These are phyloP conservation scores for Syncephalastrum contaminatum DNA, from an alignment of 371 early-diverging fungal genomes.

Conservation along the genomic window DNA sequence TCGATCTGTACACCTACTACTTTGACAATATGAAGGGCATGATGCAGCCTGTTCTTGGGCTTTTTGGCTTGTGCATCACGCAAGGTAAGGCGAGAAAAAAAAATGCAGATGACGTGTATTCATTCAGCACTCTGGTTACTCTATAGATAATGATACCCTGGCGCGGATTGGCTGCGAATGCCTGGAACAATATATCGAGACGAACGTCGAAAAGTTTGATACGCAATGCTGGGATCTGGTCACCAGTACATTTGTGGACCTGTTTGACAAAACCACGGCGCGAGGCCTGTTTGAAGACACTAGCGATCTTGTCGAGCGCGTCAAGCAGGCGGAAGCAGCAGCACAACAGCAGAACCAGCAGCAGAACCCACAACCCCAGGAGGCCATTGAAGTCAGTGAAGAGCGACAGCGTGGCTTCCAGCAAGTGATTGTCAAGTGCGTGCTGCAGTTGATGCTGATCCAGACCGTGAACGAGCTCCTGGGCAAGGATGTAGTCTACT, in stretches of 20 bases:
- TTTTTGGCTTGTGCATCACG: constrained; percentile 80
- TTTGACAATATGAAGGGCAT: constrained; percentile 67
- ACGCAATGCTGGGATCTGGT: constrained; percentile 70
- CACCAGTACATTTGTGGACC: constrained; percentile 60
- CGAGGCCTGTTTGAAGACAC: constrained; percentile 72
- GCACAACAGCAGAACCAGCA: constrained; percentile 5
- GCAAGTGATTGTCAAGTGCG: constrained; percentile 75
- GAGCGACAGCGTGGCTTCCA: constrained; percentile 70
- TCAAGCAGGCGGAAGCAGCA: constrained; percentile 12
- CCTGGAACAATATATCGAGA: constrained; percentile 83
- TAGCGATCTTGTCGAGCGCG: constrained; percentile 39
- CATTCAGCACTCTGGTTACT: neutral
- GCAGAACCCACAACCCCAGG: neutral
- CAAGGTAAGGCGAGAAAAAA: constrained; percentile 53
- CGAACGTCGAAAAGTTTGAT: constrained; percentile 72
- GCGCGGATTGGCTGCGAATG: constrained; percentile 92
- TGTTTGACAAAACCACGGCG: constrained; percentile 84
- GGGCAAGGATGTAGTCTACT: constrained; percentile 61
- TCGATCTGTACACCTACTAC: constrained; percentile 81
- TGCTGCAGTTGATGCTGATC: constrained; percentile 74
- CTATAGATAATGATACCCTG: constrained; percentile 80
- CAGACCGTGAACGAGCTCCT: constrained; percentile 74
- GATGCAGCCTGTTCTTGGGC: constrained; percentile 75
- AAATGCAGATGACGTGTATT: neutral
- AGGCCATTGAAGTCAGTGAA: constrained; percentile 26